Evolutionary conservation across 768 basidiomycete species (phyloP).

Genomic region (Podaxis sp.): DNA sequence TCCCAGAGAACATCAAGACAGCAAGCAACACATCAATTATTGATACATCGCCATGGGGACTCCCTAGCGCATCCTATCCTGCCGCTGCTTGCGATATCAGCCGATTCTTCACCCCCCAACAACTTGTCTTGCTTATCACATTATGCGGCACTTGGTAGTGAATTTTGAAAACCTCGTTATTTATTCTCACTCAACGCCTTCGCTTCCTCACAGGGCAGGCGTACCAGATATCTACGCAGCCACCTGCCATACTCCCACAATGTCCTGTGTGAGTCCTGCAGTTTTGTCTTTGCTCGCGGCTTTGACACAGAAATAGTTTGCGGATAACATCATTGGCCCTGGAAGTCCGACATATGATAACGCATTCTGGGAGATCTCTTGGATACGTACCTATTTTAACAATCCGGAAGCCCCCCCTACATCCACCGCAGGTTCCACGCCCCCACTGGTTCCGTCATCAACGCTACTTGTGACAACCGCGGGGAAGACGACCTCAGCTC

Average conservation of each 20-base stretch:
- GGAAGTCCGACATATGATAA: constrained; percentile 43
- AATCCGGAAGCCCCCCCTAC: constrained; percentile 18
- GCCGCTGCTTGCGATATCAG: constrained; percentile 51
- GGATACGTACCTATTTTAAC: constrained; percentile 56
- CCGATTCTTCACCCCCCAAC: constrained; percentile 61
- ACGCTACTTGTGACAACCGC: not conserved
- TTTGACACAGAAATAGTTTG: constrained; percentile 19
- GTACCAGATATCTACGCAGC: constrained; percentile 38
- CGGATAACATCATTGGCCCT: constrained; percentile 49
- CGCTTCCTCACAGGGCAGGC: constrained; percentile 37
- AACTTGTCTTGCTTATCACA: constrained; percentile 68
- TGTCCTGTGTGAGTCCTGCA: constrained; percentile 35
- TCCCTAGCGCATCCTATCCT: constrained; percentile 67
- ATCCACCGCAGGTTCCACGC: constrained; percentile 11
- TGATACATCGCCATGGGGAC: constrained; percentile 48
- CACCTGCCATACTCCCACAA: constrained; percentile 41
- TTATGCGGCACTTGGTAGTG: constrained; percentile 52
- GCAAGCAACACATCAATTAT: constrained; percentile 37
- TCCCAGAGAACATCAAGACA: constrained; percentile 36
- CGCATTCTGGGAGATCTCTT: constrained; percentile 62
- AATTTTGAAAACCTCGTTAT: not conserved
- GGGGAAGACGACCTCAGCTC: not conserved
- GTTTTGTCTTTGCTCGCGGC: not conserved
- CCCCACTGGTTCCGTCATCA: not conserved
- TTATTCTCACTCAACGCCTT: not conserved